Base-by-base conservation (phyloP, 1,139 yeast genomes). In the Debaryomycetaceae sp. region DNA sequence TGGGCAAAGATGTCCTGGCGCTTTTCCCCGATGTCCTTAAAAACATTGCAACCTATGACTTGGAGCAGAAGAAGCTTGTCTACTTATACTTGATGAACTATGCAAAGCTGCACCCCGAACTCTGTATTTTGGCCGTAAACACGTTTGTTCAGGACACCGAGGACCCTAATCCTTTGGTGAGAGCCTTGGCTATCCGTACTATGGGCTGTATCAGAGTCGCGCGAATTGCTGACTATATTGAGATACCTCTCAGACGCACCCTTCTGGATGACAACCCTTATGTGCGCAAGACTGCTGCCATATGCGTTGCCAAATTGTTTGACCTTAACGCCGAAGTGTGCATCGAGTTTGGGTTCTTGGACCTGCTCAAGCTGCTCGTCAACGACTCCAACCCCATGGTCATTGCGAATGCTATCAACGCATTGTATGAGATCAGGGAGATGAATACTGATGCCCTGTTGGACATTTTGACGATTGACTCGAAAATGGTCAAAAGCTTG, bases 191-290 rank as follows among this genome's bases (percentile, higher is more conserved):
- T 0, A 87, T 92, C 35, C 72, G 98, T 47, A 92, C 99, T 10
- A 92, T 92, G 99, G 97, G 98, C 1, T 90, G 97, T 59, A 86
- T 92, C 31, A 63, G 98, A 27, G 98, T 92, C 16, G 92, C 82
- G 45, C 86, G 81, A 53, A 87, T 92, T 77, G 85, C 86, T 25
- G 97, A 87, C 49, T 90, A 92, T 50, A 76, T 92, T 75, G 92
- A 86, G 39, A 76, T 80, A 19, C 98, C 98, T 0, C 63, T 92
- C 38, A 76, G 77, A 41, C 70, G 83, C 45, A 87, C 97, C 2
- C 61, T 92, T 40, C 68, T 68, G 37, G 98, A 90, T 54, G 97
- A 86, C 44, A 87, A 87, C 49, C 98, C 99, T 2, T 92, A 92
- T 48, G 99, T 92, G 29, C 68, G 99, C 37, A 92, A 92, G 49